Evolutionary conservation across 164 flowering plant species (phyloP).

Genomic region (Hamamelis virginiana): DNA sequence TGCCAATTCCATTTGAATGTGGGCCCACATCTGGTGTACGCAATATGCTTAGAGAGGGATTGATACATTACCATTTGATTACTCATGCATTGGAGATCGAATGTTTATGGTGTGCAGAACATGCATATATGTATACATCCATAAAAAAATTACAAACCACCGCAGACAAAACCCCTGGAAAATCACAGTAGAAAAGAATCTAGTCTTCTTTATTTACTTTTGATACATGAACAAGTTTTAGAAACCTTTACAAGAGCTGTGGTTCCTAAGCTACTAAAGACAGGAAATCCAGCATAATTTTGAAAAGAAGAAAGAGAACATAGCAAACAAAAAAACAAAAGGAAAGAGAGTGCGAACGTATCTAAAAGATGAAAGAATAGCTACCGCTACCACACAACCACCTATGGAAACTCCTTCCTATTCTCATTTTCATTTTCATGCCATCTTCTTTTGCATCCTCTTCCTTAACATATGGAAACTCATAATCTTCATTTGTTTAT

Average conservation of each 20-base stretch:
- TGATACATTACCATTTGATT: too few species aligned
- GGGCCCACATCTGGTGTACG: too few species aligned
- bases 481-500: too few species aligned
- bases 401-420: too few species aligned
- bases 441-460: too few species aligned
- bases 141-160: slow-evolving; percentile 3
- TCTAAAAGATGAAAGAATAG: background rate
- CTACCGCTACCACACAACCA: too few species aligned
- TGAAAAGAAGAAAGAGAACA: slow-evolving; percentile 11
- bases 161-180: slow-evolving; percentile 23
- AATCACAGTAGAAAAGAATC: slow-evolving; percentile 15
- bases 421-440: too few species aligned
- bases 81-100: too few species aligned
- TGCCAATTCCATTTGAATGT: too few species aligned
- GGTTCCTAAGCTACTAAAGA: slow-evolving; percentile 29
- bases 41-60: too few species aligned
- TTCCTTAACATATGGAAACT: too few species aligned
- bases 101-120: too few species aligned
- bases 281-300: slow-evolving; percentile 10
- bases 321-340: slow-evolving; percentile 11
- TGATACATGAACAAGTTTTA: slow-evolving; percentile 13
- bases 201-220: slow-evolving; percentile 9
- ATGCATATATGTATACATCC: slow-evolving; percentile 30
- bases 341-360: slow-evolving; percentile 2
- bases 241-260: slow-evolving; percentile 13